Conservation (phyloP, 441 rosid species). For the Adansonia madagascariensis region DNA sequence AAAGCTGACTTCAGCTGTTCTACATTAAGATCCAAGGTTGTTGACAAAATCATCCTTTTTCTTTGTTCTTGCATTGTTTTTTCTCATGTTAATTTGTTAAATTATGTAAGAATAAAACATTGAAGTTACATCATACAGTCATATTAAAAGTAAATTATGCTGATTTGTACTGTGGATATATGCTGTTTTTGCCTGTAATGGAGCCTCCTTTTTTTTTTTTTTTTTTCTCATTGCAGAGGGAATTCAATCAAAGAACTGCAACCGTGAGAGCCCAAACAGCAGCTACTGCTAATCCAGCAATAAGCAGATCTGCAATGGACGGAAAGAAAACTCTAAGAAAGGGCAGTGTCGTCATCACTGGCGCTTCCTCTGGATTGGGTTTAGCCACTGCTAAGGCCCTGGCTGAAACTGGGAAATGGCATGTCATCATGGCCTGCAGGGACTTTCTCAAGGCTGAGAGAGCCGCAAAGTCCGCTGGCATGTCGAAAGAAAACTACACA, state of each 20-base stretch:
- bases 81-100: background rate
- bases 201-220: background rate
- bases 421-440: constrained; percentile 94
- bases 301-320: constrained; percentile 46
- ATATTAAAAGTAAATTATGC: too few relatives aligned
- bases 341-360: constrained; percentile 83
- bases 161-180: too few relatives aligned
- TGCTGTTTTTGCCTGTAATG: constrained; percentile 4
- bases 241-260: constrained; percentile 47
- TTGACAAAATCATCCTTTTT: background rate
- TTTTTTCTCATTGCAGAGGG: constrained; percentile 44
- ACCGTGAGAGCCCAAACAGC: constrained; percentile 70
- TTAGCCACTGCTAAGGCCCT: constrained; percentile 86
- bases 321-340: constrained; percentile 82
- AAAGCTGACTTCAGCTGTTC: constrained; percentile 64
- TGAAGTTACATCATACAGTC: too few relatives aligned
- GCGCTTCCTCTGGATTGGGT: constrained; percentile 95
- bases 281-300: constrained; percentile 63
- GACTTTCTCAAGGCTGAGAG: constrained; percentile 76
- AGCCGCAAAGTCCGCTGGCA: constrained; percentile 79
- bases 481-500: constrained; percentile 76
- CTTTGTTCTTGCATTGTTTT: too few relatives aligned
- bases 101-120: background rate
- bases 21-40: constrained; percentile 70
- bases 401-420: constrained; percentile 96